Percentiles rank a stretch among this genome's conserved stretches.
phyloP scores from a whole-genome alignment of 2,329 filamentous ascomycete genomes.

The Samsoniella hepiali region DNA sequence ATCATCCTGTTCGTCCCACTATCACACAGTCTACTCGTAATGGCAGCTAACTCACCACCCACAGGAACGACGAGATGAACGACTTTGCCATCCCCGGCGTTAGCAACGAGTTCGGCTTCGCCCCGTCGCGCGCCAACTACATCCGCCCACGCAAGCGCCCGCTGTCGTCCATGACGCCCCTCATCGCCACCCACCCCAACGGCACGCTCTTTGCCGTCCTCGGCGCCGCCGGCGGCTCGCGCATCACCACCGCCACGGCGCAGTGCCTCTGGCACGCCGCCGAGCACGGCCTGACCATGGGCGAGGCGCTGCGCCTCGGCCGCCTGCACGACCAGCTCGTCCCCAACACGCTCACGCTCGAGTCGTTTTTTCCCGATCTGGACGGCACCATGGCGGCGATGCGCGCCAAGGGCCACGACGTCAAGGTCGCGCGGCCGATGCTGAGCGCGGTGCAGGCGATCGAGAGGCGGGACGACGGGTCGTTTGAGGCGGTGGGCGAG shows the following conservation, averaged over 20 bases:
- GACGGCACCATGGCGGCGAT: slow-evolving; percentile 63
- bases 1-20: slow-evolving; percentile 71
- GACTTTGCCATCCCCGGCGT: slow-evolving; percentile 83
- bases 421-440: slow-evolving; percentile 63
- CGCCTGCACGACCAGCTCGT: slow-evolving; percentile 80
- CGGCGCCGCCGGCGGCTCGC: slow-evolving; percentile 75
- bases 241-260: slow-evolving; percentile 77
- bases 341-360: slow-evolving; percentile 66
- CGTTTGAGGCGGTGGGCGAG: slow-evolving; percentile 75
- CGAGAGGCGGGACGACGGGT: slow-evolving; percentile 56
- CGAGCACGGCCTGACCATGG: slow-evolving; percentile 57
- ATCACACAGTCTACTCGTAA: slow-evolving; percentile 28
- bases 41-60: slow-evolving; percentile 8
- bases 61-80: slow-evolving; percentile 61
- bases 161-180: slow-evolving; percentile 75
- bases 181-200: slow-evolving; percentile 65
- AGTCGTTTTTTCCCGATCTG: slow-evolving; percentile 58
- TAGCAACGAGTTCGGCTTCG: slow-evolving; percentile 80
- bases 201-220: slow-evolving; percentile 64
- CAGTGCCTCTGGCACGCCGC: slow-evolving; percentile 72
- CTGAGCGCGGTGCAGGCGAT: slow-evolving; percentile 70
- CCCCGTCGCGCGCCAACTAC: slow-evolving; percentile 76
- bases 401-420: slow-evolving; percentile 63
- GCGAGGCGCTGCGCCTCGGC: slow-evolving; percentile 61
- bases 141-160: slow-evolving; percentile 78